These are phyloP conservation scores for Naegleria gruberi DNA, from an alignment of 208 protist species.

Conservation along the genomic window DNA sequence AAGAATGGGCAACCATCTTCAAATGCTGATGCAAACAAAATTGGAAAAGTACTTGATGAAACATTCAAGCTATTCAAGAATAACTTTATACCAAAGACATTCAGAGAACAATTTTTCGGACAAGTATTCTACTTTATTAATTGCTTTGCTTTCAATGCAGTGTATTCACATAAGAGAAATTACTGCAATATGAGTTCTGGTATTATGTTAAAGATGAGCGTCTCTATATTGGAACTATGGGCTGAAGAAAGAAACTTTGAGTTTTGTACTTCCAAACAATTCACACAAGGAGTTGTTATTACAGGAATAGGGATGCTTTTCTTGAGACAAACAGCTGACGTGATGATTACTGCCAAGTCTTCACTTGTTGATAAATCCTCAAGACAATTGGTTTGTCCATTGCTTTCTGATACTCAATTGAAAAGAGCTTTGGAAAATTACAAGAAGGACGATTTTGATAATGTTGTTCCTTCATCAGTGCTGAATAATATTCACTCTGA, in stretches of 20 bases:
- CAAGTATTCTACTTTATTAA: slow-evolving; percentile 2
- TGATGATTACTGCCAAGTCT: slow-evolving; percentile 9
- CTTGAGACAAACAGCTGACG: not conserved
- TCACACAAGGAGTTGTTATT: not conserved
- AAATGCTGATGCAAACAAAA: not conserved
- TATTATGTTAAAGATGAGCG: slow-evolving; percentile 19
- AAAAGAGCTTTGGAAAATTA: not conserved
- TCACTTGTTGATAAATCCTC: not conserved
- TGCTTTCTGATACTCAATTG: not conserved
- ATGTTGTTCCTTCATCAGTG: not conserved
- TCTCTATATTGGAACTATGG: not conserved
- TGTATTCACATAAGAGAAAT: not conserved
- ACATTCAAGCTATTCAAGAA: not conserved
- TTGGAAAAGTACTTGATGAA: not conserved
- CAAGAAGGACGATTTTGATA: not conserved
- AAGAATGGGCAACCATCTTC: not conserved
- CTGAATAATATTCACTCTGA: not conserved
- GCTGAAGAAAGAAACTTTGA: not conserved
- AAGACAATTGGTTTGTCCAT: not conserved
- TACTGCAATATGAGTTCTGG: not conserved
- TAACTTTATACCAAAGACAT: not conserved
- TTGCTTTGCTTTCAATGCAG: not conserved
- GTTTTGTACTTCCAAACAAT: not conserved
- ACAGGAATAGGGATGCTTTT: not conserved
- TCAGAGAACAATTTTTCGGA: not conserved